These are phyloP conservation scores for Gastrolobium villosum DNA, from an alignment of 306 rosid species.

Conservation along the genomic window DNA sequence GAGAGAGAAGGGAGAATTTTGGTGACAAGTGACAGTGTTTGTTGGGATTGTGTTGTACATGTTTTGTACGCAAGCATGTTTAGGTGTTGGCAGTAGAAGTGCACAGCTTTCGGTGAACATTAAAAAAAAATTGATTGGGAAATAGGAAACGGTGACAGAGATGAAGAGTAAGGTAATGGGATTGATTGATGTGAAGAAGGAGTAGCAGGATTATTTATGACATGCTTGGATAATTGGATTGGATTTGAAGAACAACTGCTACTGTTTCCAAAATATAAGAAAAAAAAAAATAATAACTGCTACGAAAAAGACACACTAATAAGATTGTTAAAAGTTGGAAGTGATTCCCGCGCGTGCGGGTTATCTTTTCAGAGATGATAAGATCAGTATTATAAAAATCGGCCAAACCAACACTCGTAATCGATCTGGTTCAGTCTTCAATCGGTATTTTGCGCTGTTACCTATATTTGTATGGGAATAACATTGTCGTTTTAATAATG, in stretches of 20 bases:
- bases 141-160: conserved; percentile 28
- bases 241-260: background rate
- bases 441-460: no score
- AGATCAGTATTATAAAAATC: background rate
- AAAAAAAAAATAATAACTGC: background rate
- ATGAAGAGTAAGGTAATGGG: background rate
- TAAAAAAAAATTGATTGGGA: background rate
- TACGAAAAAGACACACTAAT: background rate
- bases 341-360: conserved; percentile 73
- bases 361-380: conserved; percentile 44
- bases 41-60: conserved; percentile 32
- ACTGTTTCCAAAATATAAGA: background rate
- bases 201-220: background rate
- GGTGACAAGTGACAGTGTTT: conserved; percentile 33
- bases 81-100: conserved; percentile 43
- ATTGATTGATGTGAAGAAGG: background rate
- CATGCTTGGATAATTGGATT: background rate
- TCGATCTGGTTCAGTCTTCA: no score
- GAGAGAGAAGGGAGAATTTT: conserved; percentile 15
- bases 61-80: conserved; percentile 40
- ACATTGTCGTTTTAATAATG: no score
- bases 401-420: no score
- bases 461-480: no score
- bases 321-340: background rate
- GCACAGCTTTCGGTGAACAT: conserved; percentile 48